These are phyloP conservation scores for Mucor velutinosus DNA, from an alignment of 371 early-diverging fungal genomes.

Conservation along the genomic window DNA sequence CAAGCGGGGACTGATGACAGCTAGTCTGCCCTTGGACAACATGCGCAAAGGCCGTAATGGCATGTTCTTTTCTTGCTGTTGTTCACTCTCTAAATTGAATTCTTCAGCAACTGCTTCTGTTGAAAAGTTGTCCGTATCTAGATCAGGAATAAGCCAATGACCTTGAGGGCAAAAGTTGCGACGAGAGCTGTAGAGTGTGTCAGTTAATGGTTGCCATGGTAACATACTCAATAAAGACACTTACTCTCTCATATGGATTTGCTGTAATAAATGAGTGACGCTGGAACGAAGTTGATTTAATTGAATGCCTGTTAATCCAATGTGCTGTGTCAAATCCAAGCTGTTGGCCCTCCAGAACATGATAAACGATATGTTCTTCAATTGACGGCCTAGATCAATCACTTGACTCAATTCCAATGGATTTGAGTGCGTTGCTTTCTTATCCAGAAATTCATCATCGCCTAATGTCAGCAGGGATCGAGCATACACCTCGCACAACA, in stretches of 20 bases:
- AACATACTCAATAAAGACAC: conserved; percentile 9
- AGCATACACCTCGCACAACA: conserved; percentile 76
- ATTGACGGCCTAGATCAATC: conserved; percentile 53
- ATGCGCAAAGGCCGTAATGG: conserved; percentile 5
- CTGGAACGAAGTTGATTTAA: conserved; percentile 61
- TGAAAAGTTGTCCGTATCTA: conserved; percentile 70
- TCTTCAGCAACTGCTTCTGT: conserved; percentile 64
- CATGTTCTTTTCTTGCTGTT: conserved; percentile 15
- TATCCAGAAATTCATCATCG: conserved; percentile 75
- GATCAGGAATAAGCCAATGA: conserved; percentile 76
- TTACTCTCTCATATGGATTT: conserved; percentile 83
- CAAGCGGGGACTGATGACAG: conserved; percentile 65
- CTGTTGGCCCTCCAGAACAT: conserved; percentile 65
- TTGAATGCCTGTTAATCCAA: conserved; percentile 55
- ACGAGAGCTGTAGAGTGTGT: conserved; percentile 51
- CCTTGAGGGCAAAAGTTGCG: conserved; percentile 66
- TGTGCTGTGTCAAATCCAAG: conserved; percentile 37
- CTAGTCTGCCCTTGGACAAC: conserved; percentile 39
- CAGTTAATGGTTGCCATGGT: too few relatives aligned
- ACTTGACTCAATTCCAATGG: conserved; percentile 55
- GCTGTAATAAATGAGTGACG: conserved; percentile 72
- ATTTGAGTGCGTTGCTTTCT: conserved; percentile 34
- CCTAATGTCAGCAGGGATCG: conserved; percentile 77
- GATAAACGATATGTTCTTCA: conserved; percentile 72
- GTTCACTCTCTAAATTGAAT: conserved; percentile 37